A percentile compares a stretch with the other conserved stretches of the same genome.
Conservation (phyloP, 345 rosid genomes). For the Sonneratia caseolaris region DNA sequence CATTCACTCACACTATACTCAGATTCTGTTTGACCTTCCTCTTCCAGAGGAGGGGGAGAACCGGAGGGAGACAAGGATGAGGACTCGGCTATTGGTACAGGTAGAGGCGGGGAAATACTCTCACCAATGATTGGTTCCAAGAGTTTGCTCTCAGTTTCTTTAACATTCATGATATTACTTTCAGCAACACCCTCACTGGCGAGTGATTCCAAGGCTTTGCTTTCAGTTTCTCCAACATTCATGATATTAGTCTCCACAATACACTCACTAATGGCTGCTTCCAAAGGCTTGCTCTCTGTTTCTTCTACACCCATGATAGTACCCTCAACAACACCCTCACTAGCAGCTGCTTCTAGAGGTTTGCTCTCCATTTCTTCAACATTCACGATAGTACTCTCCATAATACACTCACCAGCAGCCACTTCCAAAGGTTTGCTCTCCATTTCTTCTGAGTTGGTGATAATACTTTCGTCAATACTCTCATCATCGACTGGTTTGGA, state of each 20-base stretch:
- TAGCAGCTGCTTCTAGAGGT: neutral
- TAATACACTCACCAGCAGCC: neutral
- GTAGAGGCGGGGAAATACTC: neutral
- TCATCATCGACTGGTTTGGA: neutral
- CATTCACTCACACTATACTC: slow-evolving; percentile 1
- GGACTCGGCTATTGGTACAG: neutral
- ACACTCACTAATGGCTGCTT: neutral
- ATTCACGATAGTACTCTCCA: neutral
- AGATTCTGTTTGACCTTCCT: slow-evolving; percentile 1
- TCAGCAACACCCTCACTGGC: neutral
- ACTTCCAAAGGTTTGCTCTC: neutral
- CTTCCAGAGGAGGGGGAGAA: slow-evolving; percentile 1
- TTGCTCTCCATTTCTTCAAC: neutral
- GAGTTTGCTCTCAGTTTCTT: neutral
- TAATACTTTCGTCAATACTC: neutral
- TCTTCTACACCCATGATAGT: neutral
- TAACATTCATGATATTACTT: neutral
- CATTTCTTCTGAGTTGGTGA: neutral
- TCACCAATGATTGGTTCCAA: neutral
- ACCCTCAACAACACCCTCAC: neutral
- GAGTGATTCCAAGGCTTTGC: neutral
- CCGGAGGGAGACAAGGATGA: neutral
- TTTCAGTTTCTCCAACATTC: slow-evolving; percentile 1
- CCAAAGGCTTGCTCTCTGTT: neutral
- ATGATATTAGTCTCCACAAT: neutral